Evolutionary conservation across 2,329 filamentous ascomycete genomes (phyloP).

Genomic region (Emergomyces pasteurianus): DNA sequence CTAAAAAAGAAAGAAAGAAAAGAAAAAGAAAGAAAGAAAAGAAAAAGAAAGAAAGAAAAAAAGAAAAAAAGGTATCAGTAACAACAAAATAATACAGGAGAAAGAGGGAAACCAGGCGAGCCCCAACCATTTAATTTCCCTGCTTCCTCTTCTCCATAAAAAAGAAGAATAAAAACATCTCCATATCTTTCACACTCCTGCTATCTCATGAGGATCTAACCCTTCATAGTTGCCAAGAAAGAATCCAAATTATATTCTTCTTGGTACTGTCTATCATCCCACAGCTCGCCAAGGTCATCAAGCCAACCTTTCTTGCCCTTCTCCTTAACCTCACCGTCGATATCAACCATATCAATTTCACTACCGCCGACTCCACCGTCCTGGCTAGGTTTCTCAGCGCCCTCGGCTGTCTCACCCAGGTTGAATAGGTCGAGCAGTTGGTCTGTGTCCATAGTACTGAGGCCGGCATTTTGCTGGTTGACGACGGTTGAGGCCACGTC

Average conservation of each 20-base stretch:
- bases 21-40: too few relatives aligned
- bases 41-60: too few relatives aligned
- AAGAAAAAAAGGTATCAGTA: too few relatives aligned
- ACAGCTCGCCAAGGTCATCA: slow-evolving; percentile 88
- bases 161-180: neutral
- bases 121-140: neutral
- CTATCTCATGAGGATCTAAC: neutral
- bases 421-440: slow-evolving; percentile 96
- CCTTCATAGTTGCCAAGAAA: slow-evolving; percentile 86
- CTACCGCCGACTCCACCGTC: slow-evolving; percentile 47
- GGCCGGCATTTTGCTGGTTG: slow-evolving; percentile 93
- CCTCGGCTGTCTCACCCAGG: slow-evolving; percentile 56
- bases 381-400: slow-evolving; percentile 51
- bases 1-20: neutral
- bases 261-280: slow-evolving; percentile 96
- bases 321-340: slow-evolving; percentile 82
- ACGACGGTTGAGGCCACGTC: slow-evolving; percentile 96
- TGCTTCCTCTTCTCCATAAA: neutral
- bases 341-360: slow-evolving; percentile 70
- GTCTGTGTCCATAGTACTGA: slow-evolving; percentile 95
- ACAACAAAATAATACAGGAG: neutral
- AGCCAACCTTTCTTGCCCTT: slow-evolving; percentile 96
- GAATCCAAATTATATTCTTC: slow-evolving; percentile 95
- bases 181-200: neutral
- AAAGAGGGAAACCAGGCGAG: neutral